Percentiles rank a stretch among this genome's conserved stretches.
phyloP scores from a whole-genome alignment of 768 basidiomycete genomes.

The Phlebiopsis gigantea region DNA sequence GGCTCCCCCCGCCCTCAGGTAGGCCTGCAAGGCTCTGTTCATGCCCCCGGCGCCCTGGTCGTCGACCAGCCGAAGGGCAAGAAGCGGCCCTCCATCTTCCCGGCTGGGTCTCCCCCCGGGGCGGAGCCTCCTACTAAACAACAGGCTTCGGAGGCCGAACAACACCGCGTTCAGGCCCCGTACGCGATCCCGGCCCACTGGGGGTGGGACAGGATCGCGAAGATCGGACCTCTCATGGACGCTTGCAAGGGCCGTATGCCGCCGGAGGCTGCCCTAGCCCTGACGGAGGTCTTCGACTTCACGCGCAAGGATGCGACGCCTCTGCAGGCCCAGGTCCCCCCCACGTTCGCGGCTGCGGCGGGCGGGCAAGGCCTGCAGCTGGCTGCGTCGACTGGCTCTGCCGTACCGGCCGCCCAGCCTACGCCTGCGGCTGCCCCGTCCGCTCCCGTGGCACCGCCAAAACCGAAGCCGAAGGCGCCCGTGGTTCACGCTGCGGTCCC shows the following conservation, averaged over 20 bases:
- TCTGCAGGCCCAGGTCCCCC: not conserved
- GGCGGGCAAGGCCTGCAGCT: too few relatives aligned
- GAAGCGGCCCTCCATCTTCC: not conserved
- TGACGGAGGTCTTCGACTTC: constrained; percentile 3
- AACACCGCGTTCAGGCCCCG: too few relatives aligned
- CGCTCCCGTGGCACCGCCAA: not conserved
- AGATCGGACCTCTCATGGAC: not conserved
- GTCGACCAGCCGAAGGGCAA: not conserved
- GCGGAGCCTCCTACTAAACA: not conserved
- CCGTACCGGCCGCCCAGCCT: not conserved
- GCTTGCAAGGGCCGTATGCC: not conserved
- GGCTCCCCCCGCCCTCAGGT: too few relatives aligned
- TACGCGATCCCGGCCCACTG: not conserved
- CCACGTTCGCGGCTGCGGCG: not conserved
- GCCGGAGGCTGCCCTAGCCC: constrained; percentile 1
- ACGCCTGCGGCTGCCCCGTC: not conserved
- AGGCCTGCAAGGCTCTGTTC: not conserved
- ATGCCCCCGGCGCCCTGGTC: not conserved
- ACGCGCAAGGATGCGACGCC: not conserved
- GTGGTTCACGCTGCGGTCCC: not conserved
- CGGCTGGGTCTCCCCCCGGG: not conserved
- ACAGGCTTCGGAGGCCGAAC: not conserved
- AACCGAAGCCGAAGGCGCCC: constrained; percentile 1
- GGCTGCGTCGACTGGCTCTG: too few relatives aligned
- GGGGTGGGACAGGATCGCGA: not conserved